Conservation (phyloP, 2,329 filamentous ascomycete species). For the Neocatenulostroma microsporum region DNA sequence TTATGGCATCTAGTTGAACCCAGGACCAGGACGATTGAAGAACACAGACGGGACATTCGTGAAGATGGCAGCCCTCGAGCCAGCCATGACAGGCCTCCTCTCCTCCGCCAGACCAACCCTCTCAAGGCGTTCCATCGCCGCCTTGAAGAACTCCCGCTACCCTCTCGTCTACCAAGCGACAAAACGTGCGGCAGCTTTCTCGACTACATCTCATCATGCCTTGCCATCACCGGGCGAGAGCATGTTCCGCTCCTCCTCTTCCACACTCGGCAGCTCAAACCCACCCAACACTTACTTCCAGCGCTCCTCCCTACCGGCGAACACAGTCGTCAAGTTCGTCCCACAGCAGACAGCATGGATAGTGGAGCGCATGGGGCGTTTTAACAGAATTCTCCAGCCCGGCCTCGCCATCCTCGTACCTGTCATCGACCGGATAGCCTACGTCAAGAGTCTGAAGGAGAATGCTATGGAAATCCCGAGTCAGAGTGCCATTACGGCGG, state of each 20-base stretch:
- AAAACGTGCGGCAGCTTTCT: slow-evolving; percentile 19
- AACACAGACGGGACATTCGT: background rate
- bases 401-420: slow-evolving; percentile 83
- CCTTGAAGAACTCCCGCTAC: slow-evolving; percentile 26
- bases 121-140: slow-evolving; percentile 27
- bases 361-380: slow-evolving; percentile 98
- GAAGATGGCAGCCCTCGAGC: slow-evolving; percentile 14
- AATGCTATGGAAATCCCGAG: slow-evolving; percentile 92
- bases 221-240: slow-evolving; percentile 25
- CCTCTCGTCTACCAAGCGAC: slow-evolving; percentile 20
- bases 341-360: slow-evolving; percentile 99
- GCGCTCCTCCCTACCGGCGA: slow-evolving; percentile 64
- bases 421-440: slow-evolving; percentile 90
- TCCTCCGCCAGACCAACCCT: slow-evolving; percentile 29
- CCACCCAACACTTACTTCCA: slow-evolving; percentile 33
- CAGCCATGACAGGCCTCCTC: slow-evolving; percentile 29
- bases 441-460: slow-evolving; percentile 97
- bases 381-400: slow-evolving; percentile 84
- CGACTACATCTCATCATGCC: slow-evolving; percentile 19
- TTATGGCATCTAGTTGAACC: background rate
- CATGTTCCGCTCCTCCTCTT: slow-evolving; percentile 26
- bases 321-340: slow-evolving; percentile 92
- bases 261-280: slow-evolving; percentile 19
- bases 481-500: slow-evolving; percentile 94
- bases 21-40: background rate